Percentiles rank a stretch among this genome's conserved stretches.
These are phyloP conservation scores for Diaporthe sp. DNA, from an alignment of 2,329 filamentous ascomycete species.

Conservation along the genomic window DNA sequence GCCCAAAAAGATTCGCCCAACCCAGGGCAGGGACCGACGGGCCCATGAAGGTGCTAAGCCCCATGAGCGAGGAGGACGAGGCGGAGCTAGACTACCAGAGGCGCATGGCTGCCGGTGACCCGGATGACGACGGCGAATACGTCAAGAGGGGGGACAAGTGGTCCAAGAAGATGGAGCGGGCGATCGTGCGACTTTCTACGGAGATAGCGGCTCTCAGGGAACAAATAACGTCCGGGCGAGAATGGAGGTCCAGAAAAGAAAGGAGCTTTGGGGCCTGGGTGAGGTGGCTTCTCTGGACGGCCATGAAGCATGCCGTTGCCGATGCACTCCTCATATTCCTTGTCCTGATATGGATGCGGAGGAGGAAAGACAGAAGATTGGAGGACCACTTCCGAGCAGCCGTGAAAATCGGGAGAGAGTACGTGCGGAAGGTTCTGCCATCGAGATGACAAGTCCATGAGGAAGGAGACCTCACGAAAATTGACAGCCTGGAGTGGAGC, in stretches of 20 bases:
- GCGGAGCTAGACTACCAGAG: conserved; percentile 69
- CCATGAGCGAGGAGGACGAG: conserved; percentile 87
- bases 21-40: conserved; percentile 64
- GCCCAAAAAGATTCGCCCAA: conserved; percentile 62
- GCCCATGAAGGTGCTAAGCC: conserved; percentile 81
- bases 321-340: conserved; percentile 77
- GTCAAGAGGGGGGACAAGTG: conserved; percentile 71
- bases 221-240: conserved; percentile 83
- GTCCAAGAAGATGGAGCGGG: conserved; percentile 86
- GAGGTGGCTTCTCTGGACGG: conserved; percentile 77
- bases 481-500: neutral
- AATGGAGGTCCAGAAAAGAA: conserved; percentile 77
- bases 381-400: conserved; percentile 81
- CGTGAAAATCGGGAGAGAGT: conserved; percentile 70
- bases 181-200: conserved; percentile 89
- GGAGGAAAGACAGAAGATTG: conserved; percentile 77
- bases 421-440: conserved; percentile 70
- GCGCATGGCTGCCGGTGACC: conserved; percentile 57
- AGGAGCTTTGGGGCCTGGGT: conserved; percentile 78
- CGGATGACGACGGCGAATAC: conserved; percentile 55
- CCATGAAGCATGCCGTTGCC: conserved; percentile 79
- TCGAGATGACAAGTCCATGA: conserved; percentile 60
- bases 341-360: conserved; percentile 80
- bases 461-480: neutral
- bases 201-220: conserved; percentile 94